Percentiles rank a stretch among this genome's conserved stretches.
phyloP scores from a whole-genome alignment of 371 early-diverging fungal species.

The Conidiobolus incongruus region DNA sequence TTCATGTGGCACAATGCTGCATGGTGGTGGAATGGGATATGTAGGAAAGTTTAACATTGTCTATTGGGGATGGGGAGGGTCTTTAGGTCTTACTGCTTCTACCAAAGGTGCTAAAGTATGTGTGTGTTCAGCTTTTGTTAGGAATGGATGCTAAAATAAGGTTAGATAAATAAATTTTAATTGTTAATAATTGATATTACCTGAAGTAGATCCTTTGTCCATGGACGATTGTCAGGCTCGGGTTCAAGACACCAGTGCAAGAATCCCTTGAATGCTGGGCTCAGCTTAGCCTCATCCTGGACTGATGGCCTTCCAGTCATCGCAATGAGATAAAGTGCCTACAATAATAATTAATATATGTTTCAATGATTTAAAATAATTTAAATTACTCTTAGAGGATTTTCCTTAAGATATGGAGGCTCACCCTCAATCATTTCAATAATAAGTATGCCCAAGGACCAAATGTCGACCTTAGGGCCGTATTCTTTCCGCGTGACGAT shows the following conservation, averaged over 20 bases:
- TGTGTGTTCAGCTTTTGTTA: conserved; percentile 9
- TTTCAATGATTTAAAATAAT: too few species aligned
- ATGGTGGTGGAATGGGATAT: too few species aligned
- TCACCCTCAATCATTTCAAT: conserved; percentile 9
- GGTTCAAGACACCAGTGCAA: conserved; percentile 18
- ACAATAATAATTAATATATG: conserved; percentile 2
- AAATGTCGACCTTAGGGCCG: conserved; percentile 72
- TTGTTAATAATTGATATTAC: too few species aligned
- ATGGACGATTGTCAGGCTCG: conserved; percentile 17
- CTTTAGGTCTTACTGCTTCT: too few species aligned
- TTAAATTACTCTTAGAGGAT: too few species aligned
- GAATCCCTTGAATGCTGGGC: conserved; percentile 24
- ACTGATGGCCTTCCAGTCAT: conserved; percentile 31
- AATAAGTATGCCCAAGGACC: conserved; percentile 79
- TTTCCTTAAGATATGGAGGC: too few species aligned
- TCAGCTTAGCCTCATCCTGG: conserved; percentile 21
- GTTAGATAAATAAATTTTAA: not conserved
- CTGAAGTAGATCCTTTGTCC: conserved; percentile 17
- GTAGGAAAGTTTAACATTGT: too few species aligned
- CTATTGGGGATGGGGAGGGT: too few species aligned
- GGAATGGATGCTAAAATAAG: conserved; percentile 12
- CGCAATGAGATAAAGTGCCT: conserved; percentile 29
- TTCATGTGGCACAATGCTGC: too few species aligned
- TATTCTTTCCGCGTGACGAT: conserved; percentile 73
- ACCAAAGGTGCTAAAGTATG: conserved; percentile 4